Conservation (phyloP, 2,329 filamentous ascomycete species). For the Aspergillus arachidicola region DNA sequence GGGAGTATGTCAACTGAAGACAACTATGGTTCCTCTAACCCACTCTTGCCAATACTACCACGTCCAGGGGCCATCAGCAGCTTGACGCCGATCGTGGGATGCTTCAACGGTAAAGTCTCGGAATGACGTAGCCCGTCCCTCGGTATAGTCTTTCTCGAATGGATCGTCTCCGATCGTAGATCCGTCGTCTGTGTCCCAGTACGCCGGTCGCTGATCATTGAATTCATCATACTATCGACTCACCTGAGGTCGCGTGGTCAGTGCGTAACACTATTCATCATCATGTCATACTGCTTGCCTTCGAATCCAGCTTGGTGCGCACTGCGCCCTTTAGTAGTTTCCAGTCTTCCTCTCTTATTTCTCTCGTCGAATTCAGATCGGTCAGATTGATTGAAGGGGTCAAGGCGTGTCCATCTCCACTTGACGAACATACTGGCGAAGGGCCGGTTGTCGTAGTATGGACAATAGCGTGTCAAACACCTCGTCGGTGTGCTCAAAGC, state of each 20-base stretch:
- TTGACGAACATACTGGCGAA: not conserved
- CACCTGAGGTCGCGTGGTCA: not conserved
- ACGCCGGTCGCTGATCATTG: not conserved
- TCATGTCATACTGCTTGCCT: not conserved
- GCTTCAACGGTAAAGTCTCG: not conserved
- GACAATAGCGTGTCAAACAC: not conserved
- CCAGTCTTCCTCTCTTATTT: not conserved
- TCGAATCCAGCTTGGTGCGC: not conserved
- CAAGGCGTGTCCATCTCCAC: not conserved
- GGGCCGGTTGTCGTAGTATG: not conserved
- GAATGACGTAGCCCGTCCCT: not conserved
- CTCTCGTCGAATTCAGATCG: not conserved
- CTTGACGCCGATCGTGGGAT: not conserved
- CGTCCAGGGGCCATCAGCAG: not conserved
- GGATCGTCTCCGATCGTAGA: not conserved
- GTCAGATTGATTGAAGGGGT: not conserved
- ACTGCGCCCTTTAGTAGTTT: not conserved
- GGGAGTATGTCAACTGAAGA: not conserved
- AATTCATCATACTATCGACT: not conserved
- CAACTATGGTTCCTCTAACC: fast-evolving
- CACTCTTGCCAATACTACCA: not conserved
- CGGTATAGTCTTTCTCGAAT: not conserved
- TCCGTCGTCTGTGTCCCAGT: not conserved
- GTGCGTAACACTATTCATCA: not conserved
- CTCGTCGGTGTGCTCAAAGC: not conserved